phyloP scores from a whole-genome alignment of 257 asterid genomes.

The Nicotiana undulata region DNA sequence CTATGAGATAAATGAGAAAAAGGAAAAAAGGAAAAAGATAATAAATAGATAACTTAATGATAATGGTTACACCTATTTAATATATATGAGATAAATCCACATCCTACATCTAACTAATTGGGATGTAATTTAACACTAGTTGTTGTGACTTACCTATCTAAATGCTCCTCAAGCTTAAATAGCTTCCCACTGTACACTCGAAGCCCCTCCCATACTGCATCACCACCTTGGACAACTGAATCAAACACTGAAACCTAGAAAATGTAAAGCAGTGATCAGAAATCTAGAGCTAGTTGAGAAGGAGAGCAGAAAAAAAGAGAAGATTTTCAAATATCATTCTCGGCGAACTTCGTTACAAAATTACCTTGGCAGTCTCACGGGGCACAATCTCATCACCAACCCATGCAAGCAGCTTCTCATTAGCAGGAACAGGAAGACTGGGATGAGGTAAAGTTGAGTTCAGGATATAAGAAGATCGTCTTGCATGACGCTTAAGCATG shows the following conservation, averaged over 20 bases:
- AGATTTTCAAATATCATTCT: not conserved
- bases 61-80: not conserved
- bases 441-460: constrained; percentile 30
- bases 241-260: constrained; percentile 81
- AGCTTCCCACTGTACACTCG: constrained; percentile 65
- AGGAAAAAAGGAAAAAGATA: not conserved
- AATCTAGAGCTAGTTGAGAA: not conserved
- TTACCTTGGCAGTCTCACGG: constrained; percentile 90
- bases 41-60: not conserved
- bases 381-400: constrained; percentile 83
- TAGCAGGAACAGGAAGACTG: constrained; percentile 60
- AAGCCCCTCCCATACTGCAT: constrained; percentile 95
- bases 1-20: not conserved
- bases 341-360: not conserved
- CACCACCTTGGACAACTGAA: constrained; percentile 95
- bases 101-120: not conserved
- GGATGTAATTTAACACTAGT: not conserved
- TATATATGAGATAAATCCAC: not conserved
- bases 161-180: constrained; percentile 86
- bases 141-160: constrained; percentile 54
- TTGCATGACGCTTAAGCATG: constrained; percentile 49
- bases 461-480: constrained; percentile 12
- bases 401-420: constrained; percentile 85
- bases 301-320: not conserved
- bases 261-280: constrained; percentile 11